Evolutionary conservation across 371 early-diverging fungal genomes (phyloP).

Genomic region (Conidiobolus incongruus): DNA sequence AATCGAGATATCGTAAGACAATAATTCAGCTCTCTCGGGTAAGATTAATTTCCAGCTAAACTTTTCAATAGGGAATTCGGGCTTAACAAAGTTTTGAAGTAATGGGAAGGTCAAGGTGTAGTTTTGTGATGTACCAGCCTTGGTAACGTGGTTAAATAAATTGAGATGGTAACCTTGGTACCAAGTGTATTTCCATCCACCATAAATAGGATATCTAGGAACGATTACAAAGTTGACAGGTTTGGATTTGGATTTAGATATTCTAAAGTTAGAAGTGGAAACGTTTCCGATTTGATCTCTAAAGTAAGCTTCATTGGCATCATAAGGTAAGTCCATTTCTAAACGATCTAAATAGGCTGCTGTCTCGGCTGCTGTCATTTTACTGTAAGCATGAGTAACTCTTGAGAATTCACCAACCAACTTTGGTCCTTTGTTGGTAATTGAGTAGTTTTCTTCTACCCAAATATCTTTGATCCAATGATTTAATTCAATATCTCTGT

Average conservation of each 20-base stretch:
- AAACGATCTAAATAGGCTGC: background rate
- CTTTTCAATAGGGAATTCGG: no score
- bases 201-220: slow-evolving; percentile 84
- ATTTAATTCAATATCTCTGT: slow-evolving; percentile 58
- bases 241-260: slow-evolving; percentile 16
- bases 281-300: slow-evolving; percentile 93
- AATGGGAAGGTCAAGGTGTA: no score
- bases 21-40: no score
- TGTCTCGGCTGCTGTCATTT: background rate
- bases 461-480: slow-evolving; percentile 67
- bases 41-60: no score
- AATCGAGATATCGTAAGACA: no score
- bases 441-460: slow-evolving; percentile 60
- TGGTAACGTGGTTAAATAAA: no score
- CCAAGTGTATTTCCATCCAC: slow-evolving; percentile 92
- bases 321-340: slow-evolving; percentile 23
- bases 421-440: slow-evolving; percentile 64
- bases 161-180: slow-evolving; percentile 78
- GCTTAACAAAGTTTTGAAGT: no score
- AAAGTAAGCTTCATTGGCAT: slow-evolving; percentile 55
- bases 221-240: slow-evolving; percentile 33
- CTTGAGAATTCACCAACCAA: slow-evolving; percentile 6
- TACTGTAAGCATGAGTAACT: background rate
- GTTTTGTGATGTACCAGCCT: no score
- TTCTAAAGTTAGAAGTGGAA: slow-evolving; percentile 60